phyloP scores from a whole-genome alignment of 495 filamentous ascomycete genomes.

The Talaromyces trachyspermus region DNA sequence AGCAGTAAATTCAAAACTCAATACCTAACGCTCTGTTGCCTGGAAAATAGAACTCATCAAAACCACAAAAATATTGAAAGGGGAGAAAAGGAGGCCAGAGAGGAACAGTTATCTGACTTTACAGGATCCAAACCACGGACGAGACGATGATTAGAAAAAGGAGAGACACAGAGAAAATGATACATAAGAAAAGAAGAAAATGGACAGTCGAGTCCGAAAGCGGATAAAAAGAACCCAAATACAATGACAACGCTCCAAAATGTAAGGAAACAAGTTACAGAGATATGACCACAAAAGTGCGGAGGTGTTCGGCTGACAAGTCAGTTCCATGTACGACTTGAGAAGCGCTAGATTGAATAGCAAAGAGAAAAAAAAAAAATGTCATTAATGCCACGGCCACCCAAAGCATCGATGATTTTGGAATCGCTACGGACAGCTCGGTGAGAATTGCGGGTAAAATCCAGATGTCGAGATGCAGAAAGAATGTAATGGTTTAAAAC shows the following conservation, averaged over 20 bases:
- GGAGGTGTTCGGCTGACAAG: not conserved
- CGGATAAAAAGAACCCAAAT: not conserved
- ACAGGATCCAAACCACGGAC: not conserved
- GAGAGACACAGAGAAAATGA: constrained; percentile 4
- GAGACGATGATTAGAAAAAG: constrained; percentile 1
- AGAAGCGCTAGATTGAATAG: constrained; percentile 1
- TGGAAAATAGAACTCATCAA: too few relatives aligned
- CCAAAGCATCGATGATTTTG: constrained; percentile 1
- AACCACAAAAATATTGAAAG: too few relatives aligned
- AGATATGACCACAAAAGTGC: constrained; percentile 1
- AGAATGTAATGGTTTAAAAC: not conserved
- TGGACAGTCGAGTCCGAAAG: not conserved
- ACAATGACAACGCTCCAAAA: constrained; percentile 6
- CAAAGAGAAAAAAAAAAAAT: not conserved
- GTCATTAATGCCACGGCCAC: not conserved
- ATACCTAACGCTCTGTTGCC: too few relatives aligned
- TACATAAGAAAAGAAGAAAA: constrained; percentile 10
- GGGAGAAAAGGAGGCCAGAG: too few relatives aligned
- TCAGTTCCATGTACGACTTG: not conserved
- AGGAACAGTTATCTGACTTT: too few relatives aligned
- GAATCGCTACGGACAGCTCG: not conserved
- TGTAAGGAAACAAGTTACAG: constrained; percentile 1
- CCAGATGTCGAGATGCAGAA: too few relatives aligned
- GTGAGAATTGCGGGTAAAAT: not conserved
- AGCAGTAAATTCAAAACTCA: too few relatives aligned